phyloP scores from a whole-genome alignment of 768 basidiomycete species.

The Coprinopsis marcescibilis region DNA sequence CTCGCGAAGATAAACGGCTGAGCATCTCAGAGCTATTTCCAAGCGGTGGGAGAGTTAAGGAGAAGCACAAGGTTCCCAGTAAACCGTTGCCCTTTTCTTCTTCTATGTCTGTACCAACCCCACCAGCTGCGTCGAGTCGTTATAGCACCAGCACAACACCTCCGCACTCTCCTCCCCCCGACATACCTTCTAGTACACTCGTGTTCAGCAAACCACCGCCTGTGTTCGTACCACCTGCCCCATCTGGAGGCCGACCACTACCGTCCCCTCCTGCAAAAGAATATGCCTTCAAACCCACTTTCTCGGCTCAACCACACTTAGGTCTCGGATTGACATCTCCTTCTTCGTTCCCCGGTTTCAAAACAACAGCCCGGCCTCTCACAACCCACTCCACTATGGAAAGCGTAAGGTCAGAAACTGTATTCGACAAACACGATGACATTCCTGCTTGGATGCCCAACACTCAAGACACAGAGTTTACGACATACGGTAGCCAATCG shows the following conservation, averaged over 20 bases:
- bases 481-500: constrained; percentile 31
- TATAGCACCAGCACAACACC: constrained; percentile 52
- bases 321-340: constrained; percentile 37
- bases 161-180: constrained; percentile 41
- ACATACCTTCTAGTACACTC: constrained; percentile 34
- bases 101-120: constrained; percentile 5
- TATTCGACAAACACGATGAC: constrained; percentile 45
- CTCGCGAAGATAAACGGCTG: constrained; percentile 28
- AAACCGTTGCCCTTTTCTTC: constrained; percentile 22
- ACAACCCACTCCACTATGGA: constrained; percentile 53
- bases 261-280: constrained; percentile 18
- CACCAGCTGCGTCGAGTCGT: constrained; percentile 6
- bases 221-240: constrained; percentile 44
- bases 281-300: constrained; percentile 20
- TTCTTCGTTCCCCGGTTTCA: constrained; percentile 23
- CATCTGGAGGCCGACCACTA: constrained; percentile 14
- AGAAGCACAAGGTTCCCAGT: constrained; percentile 26
- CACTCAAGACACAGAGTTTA: constrained; percentile 56
- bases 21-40: constrained; percentile 60
- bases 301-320: constrained; percentile 40
- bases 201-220: constrained; percentile 58
- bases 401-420: constrained; percentile 39
- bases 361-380: constrained; percentile 22
- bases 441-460: constrained; percentile 49
- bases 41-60: constrained; percentile 27